A percentile compares a stretch with the other conserved stretches of the same genome.
Conservation (phyloP, 2,329 filamentous ascomycete genomes). For the Penicillium brasilianum region DNA sequence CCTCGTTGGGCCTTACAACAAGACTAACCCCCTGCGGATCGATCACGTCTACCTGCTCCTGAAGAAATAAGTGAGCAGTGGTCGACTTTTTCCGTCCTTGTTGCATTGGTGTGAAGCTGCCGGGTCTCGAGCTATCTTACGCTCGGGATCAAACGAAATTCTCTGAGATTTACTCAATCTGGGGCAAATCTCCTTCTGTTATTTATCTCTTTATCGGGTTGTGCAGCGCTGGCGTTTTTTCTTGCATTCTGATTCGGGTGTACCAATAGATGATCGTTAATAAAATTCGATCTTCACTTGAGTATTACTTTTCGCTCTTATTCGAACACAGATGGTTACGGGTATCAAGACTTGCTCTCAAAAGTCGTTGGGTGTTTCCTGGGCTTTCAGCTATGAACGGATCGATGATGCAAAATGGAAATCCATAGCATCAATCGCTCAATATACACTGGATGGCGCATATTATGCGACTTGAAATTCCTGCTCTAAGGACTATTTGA, state of each 20-base stretch:
- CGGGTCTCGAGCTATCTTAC: not conserved
- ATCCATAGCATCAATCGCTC: not conserved
- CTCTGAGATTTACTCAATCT: slow-evolving; percentile 25
- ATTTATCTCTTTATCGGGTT: slow-evolving; percentile 31
- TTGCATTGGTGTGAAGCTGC: slow-evolving; percentile 12
- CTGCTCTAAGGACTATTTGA: not conserved
- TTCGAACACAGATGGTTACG: not conserved
- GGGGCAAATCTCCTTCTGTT: slow-evolving; percentile 19
- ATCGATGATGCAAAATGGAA: not conserved
- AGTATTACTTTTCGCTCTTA: not conserved
- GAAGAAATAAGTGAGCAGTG: slow-evolving; percentile 71
- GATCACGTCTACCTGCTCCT: slow-evolving; percentile 92
- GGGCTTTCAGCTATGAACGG: not conserved
- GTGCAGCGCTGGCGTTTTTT: slow-evolving; percentile 51
- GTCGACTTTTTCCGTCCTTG: slow-evolving; percentile 11
- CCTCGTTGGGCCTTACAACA: slow-evolving; percentile 93
- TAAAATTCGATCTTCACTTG: slow-evolving; percentile 10
- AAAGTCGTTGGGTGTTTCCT: not conserved
- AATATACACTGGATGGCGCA: not conserved
- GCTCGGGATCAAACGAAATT: slow-evolving; percentile 23
- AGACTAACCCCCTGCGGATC: slow-evolving; percentile 86
- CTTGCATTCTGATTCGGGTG: slow-evolving; percentile 43
- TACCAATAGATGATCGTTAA: slow-evolving; percentile 42
- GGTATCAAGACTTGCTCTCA: not conserved
- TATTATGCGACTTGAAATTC: not conserved